A percentile compares a stretch with the other conserved stretches of the same genome.
Conservation (phyloP, 331 rosid genomes). For the Quercus tomentella region DNA sequence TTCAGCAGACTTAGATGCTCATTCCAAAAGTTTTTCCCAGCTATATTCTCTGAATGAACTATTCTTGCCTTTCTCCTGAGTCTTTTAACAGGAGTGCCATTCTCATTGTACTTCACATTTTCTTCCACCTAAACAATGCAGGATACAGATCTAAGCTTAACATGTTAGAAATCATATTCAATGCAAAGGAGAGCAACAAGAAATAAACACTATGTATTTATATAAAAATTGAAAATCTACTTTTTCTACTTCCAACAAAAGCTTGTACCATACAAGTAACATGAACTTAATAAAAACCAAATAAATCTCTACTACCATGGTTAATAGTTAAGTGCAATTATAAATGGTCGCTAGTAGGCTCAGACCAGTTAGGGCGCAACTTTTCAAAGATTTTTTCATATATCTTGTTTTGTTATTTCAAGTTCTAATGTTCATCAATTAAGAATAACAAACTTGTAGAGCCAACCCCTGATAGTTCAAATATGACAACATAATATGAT, state of each 20-base stretch:
- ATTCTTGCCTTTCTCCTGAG: slow-evolving; percentile 41
- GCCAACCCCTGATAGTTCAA: no score
- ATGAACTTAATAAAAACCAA: neutral
- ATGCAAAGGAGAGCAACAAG: neutral
- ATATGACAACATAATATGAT: no score
- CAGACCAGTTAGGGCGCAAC: no score
- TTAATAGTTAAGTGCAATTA: neutral
- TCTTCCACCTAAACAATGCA: slow-evolving; percentile 36
- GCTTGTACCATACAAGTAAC: neutral
- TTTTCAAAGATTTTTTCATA: no score
- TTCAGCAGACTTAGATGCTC: slow-evolving; percentile 47
- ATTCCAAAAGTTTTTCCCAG: slow-evolving; percentile 61
- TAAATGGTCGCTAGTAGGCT: no score
- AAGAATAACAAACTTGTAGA: no score
- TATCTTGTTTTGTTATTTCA: no score
- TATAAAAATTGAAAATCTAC: neutral
- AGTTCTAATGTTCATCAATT: no score
- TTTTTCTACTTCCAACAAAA: neutral
- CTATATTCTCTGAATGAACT: slow-evolving; percentile 55
- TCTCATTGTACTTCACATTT: slow-evolving; percentile 56
- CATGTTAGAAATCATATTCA: neutral
- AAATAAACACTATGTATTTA: neutral
- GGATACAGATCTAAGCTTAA: neutral
- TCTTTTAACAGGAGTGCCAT: slow-evolving; percentile 65
- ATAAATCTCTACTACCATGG: neutral